Evolutionary conservation across 2,329 filamentous ascomycete species (phyloP), one percentile per base, ranked within the genome.

Genomic region (Colletotrichum tamarilloi): DNA sequence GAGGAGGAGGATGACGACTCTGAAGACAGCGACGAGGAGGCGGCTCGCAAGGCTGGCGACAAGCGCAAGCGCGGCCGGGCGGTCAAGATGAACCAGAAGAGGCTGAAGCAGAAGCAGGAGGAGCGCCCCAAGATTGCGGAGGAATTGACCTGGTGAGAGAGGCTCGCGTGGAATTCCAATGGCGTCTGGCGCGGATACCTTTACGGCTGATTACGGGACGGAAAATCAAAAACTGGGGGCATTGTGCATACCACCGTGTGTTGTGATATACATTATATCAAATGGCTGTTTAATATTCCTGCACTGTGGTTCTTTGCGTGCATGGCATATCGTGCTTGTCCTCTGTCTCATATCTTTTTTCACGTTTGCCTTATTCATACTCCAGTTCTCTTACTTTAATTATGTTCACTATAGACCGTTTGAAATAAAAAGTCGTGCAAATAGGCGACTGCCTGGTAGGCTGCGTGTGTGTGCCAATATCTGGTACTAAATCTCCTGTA

Each of bases 1-100:
- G 89, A 90, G 5, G 88, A 89, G 2, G 87, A 87, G 57, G 86
- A 87, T 11, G 88, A 88, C n/a, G 88, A 88, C 19, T 87, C 87
- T 55, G 90, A 90, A 24, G 90, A 91, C 14, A 88, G 87, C 7
- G 89, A 90, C 42, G 85, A 85, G 7, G 87, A 88, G 32, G 84
- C 85, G n/a, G 86, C 88, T 49, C 88, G 87, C 55, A 87, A 88
- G 76, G 87, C 87, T 9, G 88, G 88, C 65, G 88, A 88, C 63
- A 89, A 89, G 83, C 83, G 87, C 77, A 88, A 89, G 85, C 85
- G 86, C 73, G 86, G 84, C 74, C 80, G 81, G 32, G 86, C 83
- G 53, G 82, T 85, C 76, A 87, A 86, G 81, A 83, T 85, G 80
- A 84, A 84, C 81, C 85, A 85, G 82, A 76, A 78, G 68, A 75